These are phyloP conservation scores for Aspergillus bridgeri DNA, from an alignment of 495 filamentous ascomycete genomes.

Conservation along the genomic window DNA sequence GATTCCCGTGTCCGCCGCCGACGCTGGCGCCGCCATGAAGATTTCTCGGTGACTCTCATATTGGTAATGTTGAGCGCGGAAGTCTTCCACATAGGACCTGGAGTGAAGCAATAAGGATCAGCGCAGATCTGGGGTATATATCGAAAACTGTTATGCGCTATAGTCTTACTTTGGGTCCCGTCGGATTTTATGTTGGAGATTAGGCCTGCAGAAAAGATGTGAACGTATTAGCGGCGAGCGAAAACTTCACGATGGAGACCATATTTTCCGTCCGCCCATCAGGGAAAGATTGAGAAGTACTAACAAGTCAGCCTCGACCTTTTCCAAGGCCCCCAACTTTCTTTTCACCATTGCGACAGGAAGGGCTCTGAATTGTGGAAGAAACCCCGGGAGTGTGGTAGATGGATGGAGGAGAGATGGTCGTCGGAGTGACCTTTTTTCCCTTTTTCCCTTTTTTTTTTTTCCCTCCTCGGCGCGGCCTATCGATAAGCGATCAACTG, in stretches of 20 bases:
- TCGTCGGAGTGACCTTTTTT: constrained; percentile 2
- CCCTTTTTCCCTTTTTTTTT: constrained; percentile 39
- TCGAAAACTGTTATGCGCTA: neutral
- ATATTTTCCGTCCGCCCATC: constrained; percentile 22
- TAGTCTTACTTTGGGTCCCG: constrained; percentile 69
- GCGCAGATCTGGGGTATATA: constrained; percentile 4
- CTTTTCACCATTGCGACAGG: constrained; percentile 68
- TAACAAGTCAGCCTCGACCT: constrained; percentile 86
- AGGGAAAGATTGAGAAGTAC: constrained; percentile 20
- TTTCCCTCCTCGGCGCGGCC: constrained; percentile 14
- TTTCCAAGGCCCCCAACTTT: constrained; percentile 87
- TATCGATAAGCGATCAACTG: constrained; percentile 46
- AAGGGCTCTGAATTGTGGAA: neutral
- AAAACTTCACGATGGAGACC: constrained; percentile 13
- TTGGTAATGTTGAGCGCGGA: constrained; percentile 82
- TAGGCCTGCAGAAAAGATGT: constrained; percentile 51
- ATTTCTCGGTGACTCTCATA: constrained; percentile 90
- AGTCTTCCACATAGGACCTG: constrained; percentile 82
- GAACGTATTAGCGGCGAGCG: constrained; percentile 22
- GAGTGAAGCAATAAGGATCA: no score
- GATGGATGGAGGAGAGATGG: constrained; percentile 18
- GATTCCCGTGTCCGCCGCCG: constrained; percentile 69
- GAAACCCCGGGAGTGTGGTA: constrained; percentile 5
- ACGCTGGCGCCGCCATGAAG: constrained; percentile 76
- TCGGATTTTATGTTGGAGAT: constrained; percentile 83